A percentile compares a stretch with the other conserved stretches of the same genome.
Evolutionary conservation across 495 filamentous ascomycete species (phyloP).

Genomic region (Trichoderma reesei): DNA sequence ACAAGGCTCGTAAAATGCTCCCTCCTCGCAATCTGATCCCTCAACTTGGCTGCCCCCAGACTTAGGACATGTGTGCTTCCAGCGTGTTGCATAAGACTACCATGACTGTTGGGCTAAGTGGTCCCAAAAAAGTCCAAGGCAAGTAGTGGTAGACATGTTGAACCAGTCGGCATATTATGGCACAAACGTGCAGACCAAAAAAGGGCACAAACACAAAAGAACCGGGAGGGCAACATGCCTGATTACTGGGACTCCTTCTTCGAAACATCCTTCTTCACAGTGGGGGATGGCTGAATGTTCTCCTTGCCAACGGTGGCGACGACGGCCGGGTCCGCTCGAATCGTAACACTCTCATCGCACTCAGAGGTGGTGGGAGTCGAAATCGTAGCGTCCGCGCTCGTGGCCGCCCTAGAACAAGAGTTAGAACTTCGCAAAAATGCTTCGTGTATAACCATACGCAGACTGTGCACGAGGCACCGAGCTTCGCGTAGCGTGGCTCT

Average conservation of each 20-base stretch:
- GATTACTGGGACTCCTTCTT: conserved; percentile 6
- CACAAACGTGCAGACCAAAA: neutral
- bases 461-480: conserved; percentile 1
- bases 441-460: conserved; percentile 12
- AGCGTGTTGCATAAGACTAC: neutral
- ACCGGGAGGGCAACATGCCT: neutral
- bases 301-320: conserved; percentile 33
- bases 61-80: conserved; percentile 10
- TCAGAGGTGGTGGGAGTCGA: conserved; percentile 27
- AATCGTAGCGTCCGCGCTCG: conserved; percentile 12
- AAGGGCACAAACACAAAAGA: neutral
- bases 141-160: conserved; percentile 3
- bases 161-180: neutral
- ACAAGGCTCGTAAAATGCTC: conserved; percentile 2
- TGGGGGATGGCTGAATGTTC: conserved; percentile 41
- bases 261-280: conserved; percentile 31
- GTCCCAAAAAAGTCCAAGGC: conserved; percentile 10
- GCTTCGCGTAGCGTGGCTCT: neutral
- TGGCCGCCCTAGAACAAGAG: conserved; percentile 10
- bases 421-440: conserved; percentile 18
- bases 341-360: conserved; percentile 37
- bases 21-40: conserved; percentile 6
- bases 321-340: conserved; percentile 36
- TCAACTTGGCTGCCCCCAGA: conserved; percentile 5
- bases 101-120: conserved; percentile 6